These are phyloP conservation scores for Botryotinia globosa DNA, from an alignment of 2,329 filamentous ascomycete genomes.

Conservation along the genomic window DNA sequence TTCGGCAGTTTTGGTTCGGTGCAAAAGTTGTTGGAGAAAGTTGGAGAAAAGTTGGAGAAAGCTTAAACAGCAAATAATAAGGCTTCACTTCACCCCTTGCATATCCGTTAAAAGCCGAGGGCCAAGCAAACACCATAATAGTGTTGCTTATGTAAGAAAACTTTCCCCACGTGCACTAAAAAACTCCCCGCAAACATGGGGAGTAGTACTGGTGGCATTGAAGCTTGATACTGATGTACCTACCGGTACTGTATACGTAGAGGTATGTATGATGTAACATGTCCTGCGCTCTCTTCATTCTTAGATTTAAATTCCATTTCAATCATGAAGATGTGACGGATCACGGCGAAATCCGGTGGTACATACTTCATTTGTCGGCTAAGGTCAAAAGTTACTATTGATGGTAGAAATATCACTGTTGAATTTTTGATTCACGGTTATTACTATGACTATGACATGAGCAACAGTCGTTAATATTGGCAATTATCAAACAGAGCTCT, in stretches of 20 bases:
- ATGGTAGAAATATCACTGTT: not conserved
- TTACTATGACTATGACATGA: not conserved
- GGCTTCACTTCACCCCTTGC: not conserved
- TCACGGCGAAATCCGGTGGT: not conserved
- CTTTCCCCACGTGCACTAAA: not conserved
- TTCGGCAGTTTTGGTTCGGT: not conserved
- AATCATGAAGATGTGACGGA: not conserved
- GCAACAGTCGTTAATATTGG: not conserved
- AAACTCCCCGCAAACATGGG: not conserved
- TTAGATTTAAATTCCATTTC: not conserved
- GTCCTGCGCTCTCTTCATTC: not conserved
- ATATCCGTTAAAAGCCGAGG: not conserved
- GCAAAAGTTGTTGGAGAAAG: not conserved
- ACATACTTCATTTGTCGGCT: rapidly evolving
- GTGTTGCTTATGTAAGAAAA: not conserved
- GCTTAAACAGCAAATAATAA: not conserved
- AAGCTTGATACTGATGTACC: not conserved
- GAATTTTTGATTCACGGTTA: not conserved
- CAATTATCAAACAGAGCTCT: not conserved
- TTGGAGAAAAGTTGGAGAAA: not conserved
- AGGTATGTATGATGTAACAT: not conserved
- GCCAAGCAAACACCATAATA: not conserved
- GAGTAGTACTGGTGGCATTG: not conserved
- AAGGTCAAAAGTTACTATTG: not conserved
- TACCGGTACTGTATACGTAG: not conserved